Percentiles rank a stretch among this genome's conserved stretches.
These are phyloP conservation scores for Mycena sp. DNA, from an alignment of 1,284 basidiomycete genomes.

Conservation along the genomic window DNA sequence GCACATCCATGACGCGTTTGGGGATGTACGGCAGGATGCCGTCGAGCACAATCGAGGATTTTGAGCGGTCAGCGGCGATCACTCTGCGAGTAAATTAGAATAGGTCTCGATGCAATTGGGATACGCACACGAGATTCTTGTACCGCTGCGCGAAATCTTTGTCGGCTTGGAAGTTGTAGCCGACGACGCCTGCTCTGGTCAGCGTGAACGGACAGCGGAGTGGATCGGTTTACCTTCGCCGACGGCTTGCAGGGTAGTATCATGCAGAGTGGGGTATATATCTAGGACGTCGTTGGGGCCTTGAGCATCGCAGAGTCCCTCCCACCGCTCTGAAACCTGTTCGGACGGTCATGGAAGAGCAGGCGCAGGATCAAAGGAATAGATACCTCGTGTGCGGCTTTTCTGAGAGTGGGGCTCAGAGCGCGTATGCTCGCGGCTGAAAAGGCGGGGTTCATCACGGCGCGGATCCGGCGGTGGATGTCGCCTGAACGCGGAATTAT, in stretches of 20 bases:
- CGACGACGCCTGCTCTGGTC: constrained; percentile 24
- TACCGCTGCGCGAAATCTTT: constrained; percentile 24
- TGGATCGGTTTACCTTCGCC: constrained; percentile 26
- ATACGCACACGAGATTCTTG: constrained; percentile 24
- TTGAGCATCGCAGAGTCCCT: constrained; percentile 15
- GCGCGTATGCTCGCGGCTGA: constrained; percentile 25
- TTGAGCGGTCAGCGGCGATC: constrained; percentile 26
- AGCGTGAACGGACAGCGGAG: not conserved
- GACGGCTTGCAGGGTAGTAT: constrained; percentile 30
- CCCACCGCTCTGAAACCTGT: constrained; percentile 24
- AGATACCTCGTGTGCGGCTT: constrained; percentile 21
- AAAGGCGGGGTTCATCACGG: constrained; percentile 27
- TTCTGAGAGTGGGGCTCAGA: constrained; percentile 22
- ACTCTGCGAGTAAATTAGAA: constrained; percentile 5
- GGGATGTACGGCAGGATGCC: constrained; percentile 27
- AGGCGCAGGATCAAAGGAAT: not conserved
- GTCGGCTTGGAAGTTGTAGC: constrained; percentile 31
- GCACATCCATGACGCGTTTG: constrained; percentile 12
- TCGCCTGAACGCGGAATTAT: constrained; percentile 13
- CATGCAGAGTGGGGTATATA: constrained; percentile 28
- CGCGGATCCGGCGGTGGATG: constrained; percentile 23
- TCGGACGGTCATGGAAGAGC: not conserved
- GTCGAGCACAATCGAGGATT: constrained; percentile 19
- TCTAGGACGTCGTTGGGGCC: constrained; percentile 24
- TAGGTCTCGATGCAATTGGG: not conserved